These are phyloP conservation scores for Arthrobotrys sinensis DNA, from an alignment of 2,329 filamentous ascomycete genomes.

Conservation along the genomic window DNA sequence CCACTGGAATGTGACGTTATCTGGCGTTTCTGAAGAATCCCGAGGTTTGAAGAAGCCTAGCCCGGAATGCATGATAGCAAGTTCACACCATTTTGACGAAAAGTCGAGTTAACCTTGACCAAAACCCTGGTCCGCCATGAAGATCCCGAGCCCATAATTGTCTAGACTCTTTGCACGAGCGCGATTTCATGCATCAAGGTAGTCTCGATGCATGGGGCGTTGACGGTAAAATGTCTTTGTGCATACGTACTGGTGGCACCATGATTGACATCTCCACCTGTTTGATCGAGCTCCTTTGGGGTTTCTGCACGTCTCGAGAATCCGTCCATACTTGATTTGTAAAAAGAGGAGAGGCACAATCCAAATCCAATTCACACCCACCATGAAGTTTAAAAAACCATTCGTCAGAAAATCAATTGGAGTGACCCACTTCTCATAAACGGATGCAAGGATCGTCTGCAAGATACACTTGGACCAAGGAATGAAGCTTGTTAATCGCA, in stretches of 20 bases:
- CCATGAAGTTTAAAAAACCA: constrained; percentile 21
- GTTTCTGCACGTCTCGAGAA: constrained; percentile 37
- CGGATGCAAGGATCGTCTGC: constrained; percentile 44
- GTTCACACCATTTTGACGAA: constrained; percentile 28
- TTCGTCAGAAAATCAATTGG: constrained; percentile 42
- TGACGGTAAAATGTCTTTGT: constrained; percentile 49
- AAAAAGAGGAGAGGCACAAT: constrained; percentile 18
- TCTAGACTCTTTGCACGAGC: constrained; percentile 30
- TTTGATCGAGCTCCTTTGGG: constrained; percentile 38
- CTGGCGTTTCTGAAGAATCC: constrained; percentile 7
- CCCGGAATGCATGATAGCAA: background rate
- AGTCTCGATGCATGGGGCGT: background rate
- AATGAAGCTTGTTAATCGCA: constrained; percentile 31
- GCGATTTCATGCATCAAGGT: constrained; percentile 35
- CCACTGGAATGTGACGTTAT: constrained; percentile 58
- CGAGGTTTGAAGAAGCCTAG: constrained; percentile 1
- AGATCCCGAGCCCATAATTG: constrained; percentile 39
- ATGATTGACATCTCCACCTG: constrained; percentile 46
- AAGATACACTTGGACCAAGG: constrained; percentile 48
- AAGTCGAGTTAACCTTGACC: constrained; percentile 19
- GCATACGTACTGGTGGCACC: constrained; percentile 20
- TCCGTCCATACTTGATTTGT: constrained; percentile 38
- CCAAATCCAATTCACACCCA: constrained; percentile 16
- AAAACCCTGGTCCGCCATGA: constrained; percentile 32
- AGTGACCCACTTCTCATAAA: constrained; percentile 21